Evolutionary conservation across 345 rosid species (phyloP), one percentile per base, ranked within the genome.

Genomic region (Citrus medica): DNA sequence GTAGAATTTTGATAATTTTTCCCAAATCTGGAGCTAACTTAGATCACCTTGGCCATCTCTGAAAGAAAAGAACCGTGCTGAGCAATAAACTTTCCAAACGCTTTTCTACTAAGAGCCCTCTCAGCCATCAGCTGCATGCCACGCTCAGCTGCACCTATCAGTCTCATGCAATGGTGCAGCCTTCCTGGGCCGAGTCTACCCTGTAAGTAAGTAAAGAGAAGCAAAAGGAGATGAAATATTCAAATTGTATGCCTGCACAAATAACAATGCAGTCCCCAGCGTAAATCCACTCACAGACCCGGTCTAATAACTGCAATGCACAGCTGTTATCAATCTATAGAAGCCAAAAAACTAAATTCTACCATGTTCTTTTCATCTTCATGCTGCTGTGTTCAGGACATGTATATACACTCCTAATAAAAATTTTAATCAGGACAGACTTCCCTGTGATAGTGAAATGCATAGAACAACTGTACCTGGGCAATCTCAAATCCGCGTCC

Each of bases 131-230:
- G 37, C 88, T 91, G 88, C 97, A 96, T 94, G 79, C 98, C 98
- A 56, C 99, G 97, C 90, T 96, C 99, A 25, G 99, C 97, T 61
- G 97, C 94, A 73, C 99, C 99, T 46, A 96, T 82, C 83, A 92
- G 83, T 89, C 99, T 92, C 99, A 94, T 90, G 84, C 97, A 95
- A 78, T 95, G 99, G 88, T 95, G 99, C 93, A 94, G 82, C 81
- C 99, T 92, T 84, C 99, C 99, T 1, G 99, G 99, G 68, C 99
- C 99, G 71, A 96, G 86, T 86, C 99, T 90, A 76, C 98, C 99
- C 99, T 96, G 90, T 69, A 85, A 76, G 76, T 67, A 78, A 32
- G 51, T 59, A 85, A 78, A 80, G 68, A 80, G 56, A 21, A 48
- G 7, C 35, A 61, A 32, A 12, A 4, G 21, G 24, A 10, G 38